Base-by-base conservation (phyloP, 1,139 yeast species). In the Zygoascus meyerae region DNA sequence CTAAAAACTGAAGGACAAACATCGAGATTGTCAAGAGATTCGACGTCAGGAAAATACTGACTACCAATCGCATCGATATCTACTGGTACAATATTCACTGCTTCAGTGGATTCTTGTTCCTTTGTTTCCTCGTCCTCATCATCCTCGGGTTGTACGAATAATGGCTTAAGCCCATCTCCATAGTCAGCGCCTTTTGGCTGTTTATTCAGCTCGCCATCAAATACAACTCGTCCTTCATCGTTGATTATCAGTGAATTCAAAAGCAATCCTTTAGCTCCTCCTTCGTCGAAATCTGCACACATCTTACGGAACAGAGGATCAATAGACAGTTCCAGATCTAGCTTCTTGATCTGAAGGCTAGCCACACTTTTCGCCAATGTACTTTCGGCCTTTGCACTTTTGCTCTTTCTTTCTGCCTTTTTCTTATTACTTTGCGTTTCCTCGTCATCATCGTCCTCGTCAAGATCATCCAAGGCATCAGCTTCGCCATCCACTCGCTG, bases 291-390 rank as follows among this genome's bases (percentile, higher is more conserved):
- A 52, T 89, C 96, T 0, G 95, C 86, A 43, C 90, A 72, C 44
- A 95, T 90, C 59, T 87, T 87, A 53, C 86, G 83, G 66, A 90
- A 87, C 44, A 90, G 71, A 0, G 97, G 97, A 64, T 90, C 97
- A 44, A 87, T 83, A 7, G 83, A 76, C 28, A 86, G 68, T 56
- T 86, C 95, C 53, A 83, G 81, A 45, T 87, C 95, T 39, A 85
- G 68, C 54, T 83, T 80, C 61, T 83, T 84, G 51, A 84, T 72
- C 54, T 70, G 71, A n/a, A 89, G 71, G 16, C 77, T 67, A 4
- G 78, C 81, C 59, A 84, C 84, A 15, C 74, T 73, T 3, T 58
- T 57, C n/a, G 74, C 77, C 42, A 78, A 61, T 0, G 83, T 77
- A 3, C 70, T 69, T 48, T 68, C 81, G 10, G 57, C 60, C 57